Evolutionary conservation across 345 rosid species (phyloP).

Genomic region (Eucalyptus pauciflora): DNA sequence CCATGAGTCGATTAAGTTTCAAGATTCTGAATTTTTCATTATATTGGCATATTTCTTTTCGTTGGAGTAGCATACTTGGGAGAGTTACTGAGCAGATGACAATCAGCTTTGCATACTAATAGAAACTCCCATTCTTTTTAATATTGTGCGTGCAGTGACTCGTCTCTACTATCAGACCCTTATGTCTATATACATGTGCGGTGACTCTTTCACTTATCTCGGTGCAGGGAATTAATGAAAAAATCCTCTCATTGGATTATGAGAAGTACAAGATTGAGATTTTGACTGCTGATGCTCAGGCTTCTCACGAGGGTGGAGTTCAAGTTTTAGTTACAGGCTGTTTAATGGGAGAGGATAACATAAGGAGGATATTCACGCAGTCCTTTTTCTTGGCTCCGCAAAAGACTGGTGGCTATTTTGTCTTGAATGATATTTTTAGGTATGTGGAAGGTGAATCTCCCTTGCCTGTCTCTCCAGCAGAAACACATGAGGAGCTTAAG

Average conservation of each 20-base stretch:
- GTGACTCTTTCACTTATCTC: neutral
- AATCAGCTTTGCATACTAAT: neutral
- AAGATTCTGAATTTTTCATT: neutral
- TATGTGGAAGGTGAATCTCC: conserved; percentile 24
- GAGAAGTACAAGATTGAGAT: conserved; percentile 42
- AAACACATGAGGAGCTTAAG: conserved; percentile 1
- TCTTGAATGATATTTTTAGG: conserved; percentile 63
- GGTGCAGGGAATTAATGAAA: conserved; percentile 58
- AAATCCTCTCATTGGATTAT: conserved; percentile 43
- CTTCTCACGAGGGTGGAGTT: conserved; percentile 33
- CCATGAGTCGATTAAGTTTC: neutral
- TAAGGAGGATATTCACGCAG: conserved; percentile 37
- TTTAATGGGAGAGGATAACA: conserved; percentile 33
- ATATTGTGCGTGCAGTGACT: neutral
- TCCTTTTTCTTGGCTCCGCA: conserved; percentile 72
- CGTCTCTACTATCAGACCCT: neutral
- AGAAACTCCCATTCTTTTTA: neutral
- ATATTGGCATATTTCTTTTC: neutral
- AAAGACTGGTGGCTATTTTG: conserved; percentile 54
- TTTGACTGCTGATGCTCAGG: conserved; percentile 50
- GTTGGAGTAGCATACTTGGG: neutral
- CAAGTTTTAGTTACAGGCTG: conserved; percentile 60
- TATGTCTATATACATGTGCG: neutral
- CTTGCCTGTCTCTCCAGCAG: neutral
- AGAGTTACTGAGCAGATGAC: neutral